phyloP scores from a whole-genome alignment of 225 moss, liverwort and hornwort genomes.

The Asterella californica region DNA sequence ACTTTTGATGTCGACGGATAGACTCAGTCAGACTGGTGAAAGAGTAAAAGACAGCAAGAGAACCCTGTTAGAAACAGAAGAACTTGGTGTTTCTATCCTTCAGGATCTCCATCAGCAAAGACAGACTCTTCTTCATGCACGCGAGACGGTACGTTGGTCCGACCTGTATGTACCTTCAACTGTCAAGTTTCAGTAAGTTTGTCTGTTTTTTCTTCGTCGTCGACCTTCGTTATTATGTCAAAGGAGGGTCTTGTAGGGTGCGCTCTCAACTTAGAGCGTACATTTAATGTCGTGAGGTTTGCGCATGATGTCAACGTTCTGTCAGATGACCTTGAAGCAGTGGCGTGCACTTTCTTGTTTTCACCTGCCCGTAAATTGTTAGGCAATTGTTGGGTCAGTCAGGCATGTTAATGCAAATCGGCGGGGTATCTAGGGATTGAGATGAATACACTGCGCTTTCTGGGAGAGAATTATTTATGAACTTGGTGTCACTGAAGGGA shows the following conservation, averaged over 20 bases:
- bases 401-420: neutral
- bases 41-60: conserved; percentile 78
- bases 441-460: neutral
- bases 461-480: neutral
- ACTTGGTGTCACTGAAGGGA: neutral
- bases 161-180: neutral
- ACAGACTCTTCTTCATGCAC: conserved; percentile 68
- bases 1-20: conserved; percentile 60
- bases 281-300: neutral
- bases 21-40: conserved; percentile 64
- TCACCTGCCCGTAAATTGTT: neutral
- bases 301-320: neutral
- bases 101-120: conserved; percentile 78
- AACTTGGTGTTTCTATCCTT: conserved; percentile 75
- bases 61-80: conserved; percentile 72
- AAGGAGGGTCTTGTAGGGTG: neutral
- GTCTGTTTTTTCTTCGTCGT: neutral
- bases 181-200: neutral
- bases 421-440: neutral
- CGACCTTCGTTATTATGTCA: neutral
- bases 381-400: neutral
- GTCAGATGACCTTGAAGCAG: neutral
- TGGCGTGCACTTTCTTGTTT: neutral
- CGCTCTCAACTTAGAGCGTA: neutral
- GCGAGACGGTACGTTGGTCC: conserved; percentile 50